Evolutionary conservation across 139 green algal species (phyloP).

Genomic region (Chloropicon primus): DNA sequence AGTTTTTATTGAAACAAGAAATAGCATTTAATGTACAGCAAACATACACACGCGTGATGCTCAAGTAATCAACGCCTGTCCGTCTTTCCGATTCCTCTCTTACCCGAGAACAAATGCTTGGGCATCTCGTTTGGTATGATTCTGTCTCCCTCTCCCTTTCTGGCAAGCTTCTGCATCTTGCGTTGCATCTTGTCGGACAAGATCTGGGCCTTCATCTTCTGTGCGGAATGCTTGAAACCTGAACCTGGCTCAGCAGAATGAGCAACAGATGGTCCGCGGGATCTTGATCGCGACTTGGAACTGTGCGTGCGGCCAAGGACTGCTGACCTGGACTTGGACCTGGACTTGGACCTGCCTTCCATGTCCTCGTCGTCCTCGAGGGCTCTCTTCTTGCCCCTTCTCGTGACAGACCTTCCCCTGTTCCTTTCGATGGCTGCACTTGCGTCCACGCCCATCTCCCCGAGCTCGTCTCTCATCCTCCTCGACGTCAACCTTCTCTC

Average conservation of each 20-base stretch:
- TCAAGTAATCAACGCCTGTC: conserved; percentile 58
- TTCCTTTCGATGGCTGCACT: conserved; percentile 47
- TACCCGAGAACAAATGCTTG: conserved; percentile 94
- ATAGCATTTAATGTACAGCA: too few species aligned
- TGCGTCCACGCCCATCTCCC: conserved; percentile 73
- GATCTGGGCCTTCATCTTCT: conserved; percentile 79
- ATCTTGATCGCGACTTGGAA: conserved; percentile 39
- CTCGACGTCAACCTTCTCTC: conserved; percentile 20
- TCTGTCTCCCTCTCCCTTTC: conserved; percentile 50
- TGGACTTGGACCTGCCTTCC: conserved; percentile 24
- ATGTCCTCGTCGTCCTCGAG: conserved; percentile 50
- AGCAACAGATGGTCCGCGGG: conserved; percentile 48
- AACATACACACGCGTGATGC: too few species aligned
- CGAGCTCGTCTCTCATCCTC: conserved; percentile 44
- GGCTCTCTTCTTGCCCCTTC: conserved; percentile 17
- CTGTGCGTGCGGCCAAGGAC: conserved; percentile 41
- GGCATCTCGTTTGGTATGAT: conserved; percentile 78
- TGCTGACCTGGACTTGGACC: conserved; percentile 10
- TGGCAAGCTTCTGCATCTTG: conserved; percentile 26
- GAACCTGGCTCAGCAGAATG: conserved; percentile 25
- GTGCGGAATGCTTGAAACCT: conserved; percentile 63
- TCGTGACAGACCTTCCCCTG: conserved; percentile 15
- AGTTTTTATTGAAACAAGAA: too few species aligned
- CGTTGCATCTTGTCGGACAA: conserved; percentile 67
- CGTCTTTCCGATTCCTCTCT: conserved; percentile 60